Base-by-base conservation (phyloP, 352 stramenopile species). In the Phytophthora syringae region DNA sequence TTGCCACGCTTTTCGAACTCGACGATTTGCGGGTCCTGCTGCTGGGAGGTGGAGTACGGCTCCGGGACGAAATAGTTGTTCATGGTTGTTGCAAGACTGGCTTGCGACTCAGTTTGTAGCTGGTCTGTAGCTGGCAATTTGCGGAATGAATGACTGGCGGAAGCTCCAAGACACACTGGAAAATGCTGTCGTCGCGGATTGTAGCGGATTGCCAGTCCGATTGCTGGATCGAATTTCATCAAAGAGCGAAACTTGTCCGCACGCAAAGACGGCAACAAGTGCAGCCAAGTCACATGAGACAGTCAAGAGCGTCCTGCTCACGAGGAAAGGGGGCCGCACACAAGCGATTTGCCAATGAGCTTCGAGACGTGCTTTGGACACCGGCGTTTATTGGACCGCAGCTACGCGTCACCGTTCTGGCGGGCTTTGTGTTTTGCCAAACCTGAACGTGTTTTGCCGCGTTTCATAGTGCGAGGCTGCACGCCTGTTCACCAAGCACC, bases 61-160 rank as follows among this genome's bases (percentile, higher is more conserved):
- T 76, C 67, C 10, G 67, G 67, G 12, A 76, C 62, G 37, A 72
- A 76, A 45, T 69, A 76, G 43, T 27, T 54, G 57, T 76, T 76
- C 67, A 76, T 76, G 32, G 2, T 64, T 47, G 51, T 18, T 5
- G 15, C 27, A 21, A 51, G 24, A 5, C 42, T 52, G 18, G n/a
- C 15, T 20, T 43, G 45, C 11, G 15, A 12, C 25, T 52, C 22
- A 28, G 6, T 52, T 52, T 24, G 4, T 37, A 20, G 48, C 13
- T 58, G 32, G 40, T 15, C 18, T 3, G 28, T 59, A 34, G 40
- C 37, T 50, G 44, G 62, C 21, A 68, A 69, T 62, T 63, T 69
- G 22, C 6, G 42, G 30, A 72, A 42, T 72, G 62, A 69, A 60
- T 44, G 40, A 67, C 21, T 54, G 49, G 42, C n/a, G 54, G 27